phyloP scores from a whole-genome alignment of 768 basidiomycete species.

The Leucocoprinus leucothites region DNA sequence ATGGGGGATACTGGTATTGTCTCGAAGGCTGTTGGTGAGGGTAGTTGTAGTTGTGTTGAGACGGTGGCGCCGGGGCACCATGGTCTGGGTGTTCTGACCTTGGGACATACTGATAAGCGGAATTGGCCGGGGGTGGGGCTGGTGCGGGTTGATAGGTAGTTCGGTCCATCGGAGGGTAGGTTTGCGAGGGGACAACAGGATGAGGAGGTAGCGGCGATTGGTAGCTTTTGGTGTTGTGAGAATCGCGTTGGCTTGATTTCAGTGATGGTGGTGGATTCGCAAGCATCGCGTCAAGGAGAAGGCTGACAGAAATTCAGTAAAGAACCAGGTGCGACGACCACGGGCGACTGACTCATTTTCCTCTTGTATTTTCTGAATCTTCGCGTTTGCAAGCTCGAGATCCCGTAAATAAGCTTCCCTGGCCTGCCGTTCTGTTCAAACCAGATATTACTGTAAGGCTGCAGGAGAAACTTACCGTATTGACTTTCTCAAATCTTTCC shows the following conservation, averaged over 20 bases:
- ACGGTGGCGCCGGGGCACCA: background rate
- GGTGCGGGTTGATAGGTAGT: background rate
- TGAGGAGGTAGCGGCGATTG: conserved; percentile 1
- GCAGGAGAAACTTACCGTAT: background rate
- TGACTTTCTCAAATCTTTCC: conserved; percentile 9
- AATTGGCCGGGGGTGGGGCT: background rate
- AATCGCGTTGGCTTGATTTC: too few species aligned
- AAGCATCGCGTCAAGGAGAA: conserved; percentile 13
- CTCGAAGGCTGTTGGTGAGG: conserved; percentile 2
- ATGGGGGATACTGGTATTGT: conserved; percentile 2
- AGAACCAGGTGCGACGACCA: background rate
- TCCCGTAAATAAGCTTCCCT: conserved; percentile 5
- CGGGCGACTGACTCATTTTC: conserved; percentile 8
- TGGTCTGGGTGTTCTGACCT: conserved; percentile 1
- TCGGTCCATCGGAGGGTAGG: background rate
- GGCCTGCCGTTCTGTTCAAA: background rate
- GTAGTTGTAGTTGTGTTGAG: background rate
- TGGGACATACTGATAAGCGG: background rate
- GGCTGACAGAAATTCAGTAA: background rate
- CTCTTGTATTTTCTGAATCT: conserved; percentile 11
- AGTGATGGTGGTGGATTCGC: conserved; percentile 3
- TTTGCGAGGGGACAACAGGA: background rate
- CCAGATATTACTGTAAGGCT: background rate
- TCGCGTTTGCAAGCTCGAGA: conserved; percentile 5
- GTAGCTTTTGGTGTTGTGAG: conserved; percentile 1